Evolutionary conservation across 192 early-diverging fungal genomes (phyloP).

Genomic region (Backusella luteola): DNA sequence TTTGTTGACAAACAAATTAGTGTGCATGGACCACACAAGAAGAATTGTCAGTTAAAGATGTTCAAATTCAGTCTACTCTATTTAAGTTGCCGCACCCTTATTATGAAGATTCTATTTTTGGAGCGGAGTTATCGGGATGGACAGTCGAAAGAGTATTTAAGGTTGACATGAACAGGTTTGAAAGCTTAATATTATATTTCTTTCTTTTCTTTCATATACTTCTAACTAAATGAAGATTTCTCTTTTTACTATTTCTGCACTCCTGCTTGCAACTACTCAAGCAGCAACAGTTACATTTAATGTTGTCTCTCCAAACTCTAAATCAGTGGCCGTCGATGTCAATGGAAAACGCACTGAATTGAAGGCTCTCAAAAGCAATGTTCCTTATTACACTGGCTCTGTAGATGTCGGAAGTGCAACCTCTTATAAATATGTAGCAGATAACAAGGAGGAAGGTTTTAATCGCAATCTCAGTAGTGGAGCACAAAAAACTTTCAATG

Average conservation of each 20-base stretch:
- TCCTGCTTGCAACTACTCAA: slow-evolving; percentile 20
- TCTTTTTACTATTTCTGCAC: slow-evolving; percentile 12
- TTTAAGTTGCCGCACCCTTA: background rate
- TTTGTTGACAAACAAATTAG: background rate
- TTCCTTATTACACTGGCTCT: slow-evolving; percentile 35
- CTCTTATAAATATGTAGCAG: slow-evolving; percentile 40
- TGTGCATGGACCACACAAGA: background rate
- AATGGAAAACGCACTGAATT: slow-evolving; percentile 26
- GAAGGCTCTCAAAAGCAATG: slow-evolving; percentile 25
- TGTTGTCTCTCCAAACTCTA: slow-evolving; percentile 39
- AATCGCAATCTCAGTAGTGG: slow-evolving; percentile 27
- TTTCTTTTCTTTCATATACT: background rate
- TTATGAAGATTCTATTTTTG: background rate
- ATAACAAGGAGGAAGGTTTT: slow-evolving; percentile 27
- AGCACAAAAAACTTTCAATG: slow-evolving; percentile 33
- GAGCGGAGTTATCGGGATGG: background rate
- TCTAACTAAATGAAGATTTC: background rate
- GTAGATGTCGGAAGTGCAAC: slow-evolving; percentile 25
- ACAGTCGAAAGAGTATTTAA: background rate
- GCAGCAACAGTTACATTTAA: slow-evolving; percentile 36
- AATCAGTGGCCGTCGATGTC: slow-evolving; percentile 31
- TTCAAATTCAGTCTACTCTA: background rate
- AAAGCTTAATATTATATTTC: background rate
- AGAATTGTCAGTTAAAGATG: background rate
- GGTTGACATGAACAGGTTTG: background rate